Conservation (phyloP, 768 basidiomycete species). For the Paxillus ammoniavirescens region DNA sequence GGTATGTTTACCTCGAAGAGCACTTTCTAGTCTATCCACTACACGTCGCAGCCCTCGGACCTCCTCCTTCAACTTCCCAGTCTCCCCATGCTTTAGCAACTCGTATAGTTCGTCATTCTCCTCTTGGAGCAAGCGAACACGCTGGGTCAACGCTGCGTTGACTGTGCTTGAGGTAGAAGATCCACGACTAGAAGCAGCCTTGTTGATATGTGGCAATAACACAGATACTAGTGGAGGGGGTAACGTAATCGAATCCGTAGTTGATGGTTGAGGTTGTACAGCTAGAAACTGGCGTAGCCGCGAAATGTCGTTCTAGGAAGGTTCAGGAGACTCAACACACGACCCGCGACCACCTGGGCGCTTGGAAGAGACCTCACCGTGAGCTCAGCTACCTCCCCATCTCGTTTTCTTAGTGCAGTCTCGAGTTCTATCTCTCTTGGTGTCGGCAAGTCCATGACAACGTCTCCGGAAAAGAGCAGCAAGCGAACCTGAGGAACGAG, state of each 20-base stretch:
- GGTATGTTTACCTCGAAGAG: conserved; percentile 64
- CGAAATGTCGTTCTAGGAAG: conserved; percentile 65
- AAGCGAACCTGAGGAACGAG: conserved; percentile 13
- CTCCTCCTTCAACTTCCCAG: conserved; percentile 80
- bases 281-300: conserved; percentile 64
- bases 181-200: conserved; percentile 31
- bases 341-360: conserved; percentile 16
- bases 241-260: conserved; percentile 62
- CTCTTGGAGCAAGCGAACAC: conserved; percentile 70
- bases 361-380: conserved; percentile 50
- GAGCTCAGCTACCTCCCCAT: conserved; percentile 68
- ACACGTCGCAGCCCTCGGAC: conserved; percentile 65
- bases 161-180: conserved; percentile 49
- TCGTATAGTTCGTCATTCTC: conserved; percentile 88
- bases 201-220: conserved; percentile 64
- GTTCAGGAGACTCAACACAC: conserved; percentile 16
- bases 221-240: conserved; percentile 70
- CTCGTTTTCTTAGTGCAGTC: conserved; percentile 69
- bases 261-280: conserved; percentile 55
- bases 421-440: conserved; percentile 82
- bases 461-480: conserved; percentile 10
- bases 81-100: conserved; percentile 69
- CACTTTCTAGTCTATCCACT: conserved; percentile 67
- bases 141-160: conserved; percentile 71
- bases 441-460: conserved; percentile 66